Percentiles rank a stretch among this genome's conserved stretches.
Conservation (phyloP, 768 basidiomycete species). For the Suillus variegatus region DNA sequence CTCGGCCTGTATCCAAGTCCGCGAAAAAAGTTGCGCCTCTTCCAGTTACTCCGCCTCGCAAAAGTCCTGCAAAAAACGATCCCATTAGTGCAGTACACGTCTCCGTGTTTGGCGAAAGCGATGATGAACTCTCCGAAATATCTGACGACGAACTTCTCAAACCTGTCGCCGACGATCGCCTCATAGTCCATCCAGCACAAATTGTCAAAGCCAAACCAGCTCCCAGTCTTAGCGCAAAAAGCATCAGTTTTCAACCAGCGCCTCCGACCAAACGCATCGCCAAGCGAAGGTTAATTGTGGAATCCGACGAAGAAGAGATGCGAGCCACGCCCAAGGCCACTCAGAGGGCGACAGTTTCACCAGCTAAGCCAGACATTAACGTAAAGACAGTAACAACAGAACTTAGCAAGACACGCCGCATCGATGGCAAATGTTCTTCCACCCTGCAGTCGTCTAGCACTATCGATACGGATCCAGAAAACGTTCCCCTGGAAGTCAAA, state of each 20-base stretch:
- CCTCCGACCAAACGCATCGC: neutral
- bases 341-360: neutral
- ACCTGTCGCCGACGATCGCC: conserved; percentile 1
- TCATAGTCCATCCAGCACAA: conserved; percentile 3
- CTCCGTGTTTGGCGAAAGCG: conserved; percentile 20
- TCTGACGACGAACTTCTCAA: conserved; percentile 27
- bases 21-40: neutral
- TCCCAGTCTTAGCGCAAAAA: conserved; percentile 1
- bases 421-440: neutral
- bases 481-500: neutral
- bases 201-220: conserved; percentile 6
- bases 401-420: neutral
- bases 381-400: neutral
- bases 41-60: neutral
- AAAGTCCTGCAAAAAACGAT: neutral
- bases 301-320: conserved; percentile 26
- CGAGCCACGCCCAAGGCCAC: neutral
- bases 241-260: neutral
- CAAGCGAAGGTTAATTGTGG: conserved; percentile 14
- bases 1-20: conserved; percentile 1
- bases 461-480: neutral
- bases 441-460: neutral
- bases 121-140: conserved; percentile 34
- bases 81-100: conserved; percentile 7
- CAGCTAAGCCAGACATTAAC: neutral